These are phyloP conservation scores for Dictyostelium intermedium DNA, from an alignment of 78 protist species.

Conservation along the genomic window DNA sequence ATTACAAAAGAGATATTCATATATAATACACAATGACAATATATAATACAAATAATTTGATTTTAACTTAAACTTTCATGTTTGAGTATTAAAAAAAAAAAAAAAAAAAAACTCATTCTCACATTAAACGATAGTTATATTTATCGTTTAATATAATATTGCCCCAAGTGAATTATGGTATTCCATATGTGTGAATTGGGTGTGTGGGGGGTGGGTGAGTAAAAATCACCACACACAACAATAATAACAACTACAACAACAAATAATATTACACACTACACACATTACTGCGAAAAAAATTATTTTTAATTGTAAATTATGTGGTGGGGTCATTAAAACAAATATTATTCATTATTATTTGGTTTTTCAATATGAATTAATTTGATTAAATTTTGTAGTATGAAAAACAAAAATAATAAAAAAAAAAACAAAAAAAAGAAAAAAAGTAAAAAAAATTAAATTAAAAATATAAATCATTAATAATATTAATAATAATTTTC, in stretches of 20 bases:
- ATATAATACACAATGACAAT: neutral
- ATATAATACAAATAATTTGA: neutral
- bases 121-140: neutral
- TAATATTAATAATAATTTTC: neutral
- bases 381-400: neutral
- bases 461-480: neutral
- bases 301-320: neutral
- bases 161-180: neutral
- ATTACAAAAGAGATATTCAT: neutral
- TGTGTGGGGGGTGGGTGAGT: neutral
- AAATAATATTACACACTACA: neutral
- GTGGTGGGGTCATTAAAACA: neutral
- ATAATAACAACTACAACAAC: neutral
- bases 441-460: neutral
- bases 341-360: too few relatives aligned
- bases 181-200: neutral
- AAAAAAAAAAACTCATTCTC: neutral
- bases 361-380: neutral
- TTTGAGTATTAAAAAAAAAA: neutral
- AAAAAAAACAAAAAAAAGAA: neutral
- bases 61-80: neutral
- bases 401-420: neutral
- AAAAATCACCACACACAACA: neutral
- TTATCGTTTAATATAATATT: neutral
- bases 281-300: neutral